Evolutionary conservation across 2,329 filamentous ascomycete species (phyloP).

Genomic region (Trichoderma pleuroti): DNA sequence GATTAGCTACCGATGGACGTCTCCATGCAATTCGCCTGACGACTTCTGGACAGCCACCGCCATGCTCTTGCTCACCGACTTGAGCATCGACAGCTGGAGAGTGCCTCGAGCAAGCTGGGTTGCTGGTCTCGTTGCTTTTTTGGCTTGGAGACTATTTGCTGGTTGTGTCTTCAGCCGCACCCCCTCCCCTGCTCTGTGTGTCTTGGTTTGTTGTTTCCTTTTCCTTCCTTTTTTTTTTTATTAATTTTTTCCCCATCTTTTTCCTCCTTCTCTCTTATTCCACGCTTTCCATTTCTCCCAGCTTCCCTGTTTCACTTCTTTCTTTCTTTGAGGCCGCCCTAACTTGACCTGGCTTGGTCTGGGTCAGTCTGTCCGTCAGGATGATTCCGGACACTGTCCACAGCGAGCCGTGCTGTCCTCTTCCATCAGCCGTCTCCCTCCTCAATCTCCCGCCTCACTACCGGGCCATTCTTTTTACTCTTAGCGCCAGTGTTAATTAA

Average conservation of each 20-base stretch:
- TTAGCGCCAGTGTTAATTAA: constrained; percentile 3
- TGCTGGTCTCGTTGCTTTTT: neutral
- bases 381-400: neutral
- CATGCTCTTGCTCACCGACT: constrained; percentile 11
- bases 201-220: neutral
- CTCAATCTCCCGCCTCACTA: constrained; percentile 4
- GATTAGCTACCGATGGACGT: constrained; percentile 7
- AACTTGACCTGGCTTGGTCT: neutral
- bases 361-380: neutral
- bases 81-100: neutral
- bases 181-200: neutral
- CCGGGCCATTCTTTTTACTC: neutral
- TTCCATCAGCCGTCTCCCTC: neutral
- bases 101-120: neutral
- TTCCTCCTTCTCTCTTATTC: neutral
- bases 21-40: constrained; percentile 6
- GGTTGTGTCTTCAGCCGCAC: neutral
- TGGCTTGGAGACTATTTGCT: neutral
- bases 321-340: neutral
- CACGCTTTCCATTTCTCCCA: neutral
- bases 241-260: neutral
- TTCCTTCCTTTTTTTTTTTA: neutral
- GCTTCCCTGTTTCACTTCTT: neutral
- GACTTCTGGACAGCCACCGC: neutral
- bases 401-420: neutral